phyloP scores from a whole-genome alignment of 2,329 filamentous ascomycete species.

The Achaetomium macrosporum region DNA sequence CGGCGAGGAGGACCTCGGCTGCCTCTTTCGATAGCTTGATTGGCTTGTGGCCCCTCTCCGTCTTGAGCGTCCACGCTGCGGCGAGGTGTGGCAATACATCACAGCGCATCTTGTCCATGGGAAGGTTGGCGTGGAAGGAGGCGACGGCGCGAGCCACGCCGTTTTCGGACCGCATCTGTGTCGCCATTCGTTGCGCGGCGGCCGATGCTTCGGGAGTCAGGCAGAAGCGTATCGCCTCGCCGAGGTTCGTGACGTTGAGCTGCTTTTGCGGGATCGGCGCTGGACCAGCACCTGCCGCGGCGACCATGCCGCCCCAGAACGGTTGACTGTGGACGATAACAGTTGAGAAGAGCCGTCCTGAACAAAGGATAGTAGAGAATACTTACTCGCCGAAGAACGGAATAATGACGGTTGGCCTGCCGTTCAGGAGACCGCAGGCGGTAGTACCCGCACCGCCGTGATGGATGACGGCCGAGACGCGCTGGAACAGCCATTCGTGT shows the following conservation, averaged over 20 bases:
- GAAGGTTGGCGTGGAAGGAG: conserved; percentile 2
- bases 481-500: conserved; percentile 83
- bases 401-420: conserved; percentile 73
- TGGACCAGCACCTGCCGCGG: conserved; percentile 65
- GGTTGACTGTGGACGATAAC: conserved; percentile 44
- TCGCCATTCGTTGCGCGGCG: not conserved
- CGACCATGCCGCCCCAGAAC: conserved; percentile 75
- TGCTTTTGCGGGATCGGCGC: conserved; percentile 59
- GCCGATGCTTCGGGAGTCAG: not conserved
- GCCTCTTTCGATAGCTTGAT: not conserved
- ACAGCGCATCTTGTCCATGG: not conserved
- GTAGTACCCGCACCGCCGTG: conserved; percentile 86
- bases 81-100: not conserved
- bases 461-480: conserved; percentile 74
- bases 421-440: conserved; percentile 71
- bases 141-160: not conserved
- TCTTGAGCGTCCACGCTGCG: not conserved
- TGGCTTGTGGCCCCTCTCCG: not conserved
- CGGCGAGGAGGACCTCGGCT: not conserved
- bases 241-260: not conserved
- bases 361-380: not conserved
- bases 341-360: not conserved
- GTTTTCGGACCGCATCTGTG: not conserved
- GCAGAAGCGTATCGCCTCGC: not conserved
- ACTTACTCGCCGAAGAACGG: conserved; percentile 70